Evolutionary conservation across 257 asterid genomes (phyloP), one percentile per base, ranked within the genome.

Genomic region (Solanum lycopersicoides): DNA sequence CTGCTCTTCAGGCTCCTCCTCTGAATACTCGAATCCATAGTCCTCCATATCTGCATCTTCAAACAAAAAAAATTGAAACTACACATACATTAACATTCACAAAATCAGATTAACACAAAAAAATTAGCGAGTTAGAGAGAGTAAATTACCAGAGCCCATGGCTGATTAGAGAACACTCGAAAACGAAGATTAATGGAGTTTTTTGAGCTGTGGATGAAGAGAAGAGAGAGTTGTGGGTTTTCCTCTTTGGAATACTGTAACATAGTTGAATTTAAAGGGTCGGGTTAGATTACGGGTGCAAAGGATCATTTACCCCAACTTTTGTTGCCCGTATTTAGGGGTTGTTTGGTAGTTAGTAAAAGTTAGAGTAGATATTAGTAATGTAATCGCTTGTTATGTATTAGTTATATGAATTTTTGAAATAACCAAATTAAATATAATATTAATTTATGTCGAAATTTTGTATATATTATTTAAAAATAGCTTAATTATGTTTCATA

Each of bases 11-110:
- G 96, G 98, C 89, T 97, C 99, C 85, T 97, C 99, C 77, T 97
- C 99, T 3, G 99, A 97, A 92, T 97, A 97, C 94, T 97, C 99
- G 87, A 97, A 97, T 56, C 99, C 99, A 86, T 96, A 97, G 86
- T 97, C 99, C 92, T 97, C 99, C 99, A 97, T 96, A 91, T 97
- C 99, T 84, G 98, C 99, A 90, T 95, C 97, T 95, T 87, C 90
- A 85, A 42, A 37, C 7, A 37, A 86, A 63, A 3, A 41, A 30
- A 44, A 2, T n/a, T 34, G 44, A 53, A 53, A 69, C 1, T 41
- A 23, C 87, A 39, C 84, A 65, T 20, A 88, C 32, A 66, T 84
- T 23, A 63, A 42, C 87, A 53, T 86, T 35, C 45, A 79, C 4
- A 77, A 77, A 77, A 77, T 44, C 63, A 9, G 63, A 44, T 79